These are phyloP conservation scores for Barnettozyma pratensis DNA, from an alignment of 805 yeast genomes.

Conservation along the genomic window DNA sequence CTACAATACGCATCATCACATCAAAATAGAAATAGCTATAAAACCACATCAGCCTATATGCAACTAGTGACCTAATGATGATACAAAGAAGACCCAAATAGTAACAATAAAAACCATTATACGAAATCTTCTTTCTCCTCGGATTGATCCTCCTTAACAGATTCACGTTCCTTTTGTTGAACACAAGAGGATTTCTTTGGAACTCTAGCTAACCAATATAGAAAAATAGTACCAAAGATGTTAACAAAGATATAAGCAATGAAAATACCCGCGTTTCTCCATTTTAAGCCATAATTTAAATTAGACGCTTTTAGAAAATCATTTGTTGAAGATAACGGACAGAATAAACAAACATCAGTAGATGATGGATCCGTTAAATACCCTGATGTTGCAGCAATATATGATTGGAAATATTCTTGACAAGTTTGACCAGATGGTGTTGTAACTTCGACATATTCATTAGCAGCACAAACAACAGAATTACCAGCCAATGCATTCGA, in stretches of 20 bases:
- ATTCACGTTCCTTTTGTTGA: too few relatives aligned
- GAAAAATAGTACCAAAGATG: slow-evolving; percentile 35
- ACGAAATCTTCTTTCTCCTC: too few relatives aligned
- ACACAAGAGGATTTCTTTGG: slow-evolving; percentile 44
- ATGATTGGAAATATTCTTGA: slow-evolving; percentile 42
- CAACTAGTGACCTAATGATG: too few relatives aligned
- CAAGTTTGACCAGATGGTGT: slow-evolving; percentile 60
- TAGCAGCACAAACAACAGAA: slow-evolving; percentile 39
- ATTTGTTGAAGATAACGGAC: slow-evolving; percentile 53
- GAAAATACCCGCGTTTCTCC: slow-evolving; percentile 63
- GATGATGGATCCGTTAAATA: slow-evolving; percentile 6
- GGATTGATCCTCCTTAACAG: too few relatives aligned
- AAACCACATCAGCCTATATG: too few relatives aligned
- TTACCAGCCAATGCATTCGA: slow-evolving; percentile 50
- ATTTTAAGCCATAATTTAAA: slow-evolving; percentile 40
- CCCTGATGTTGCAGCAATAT: slow-evolving; percentile 23
- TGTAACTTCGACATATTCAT: slow-evolving; percentile 41
- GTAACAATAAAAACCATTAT: too few relatives aligned
- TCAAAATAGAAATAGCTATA: too few relatives aligned
- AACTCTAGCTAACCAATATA: slow-evolving; percentile 61
- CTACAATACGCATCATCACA: too few relatives aligned
- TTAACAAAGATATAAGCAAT: slow-evolving; percentile 38
- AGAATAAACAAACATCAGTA: slow-evolving; percentile 53
- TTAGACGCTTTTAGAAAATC: slow-evolving; percentile 43
- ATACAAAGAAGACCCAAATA: too few relatives aligned